Conservation (phyloP, 495 filamentous ascomycete genomes). For the Penicillium maclennaniae region DNA sequence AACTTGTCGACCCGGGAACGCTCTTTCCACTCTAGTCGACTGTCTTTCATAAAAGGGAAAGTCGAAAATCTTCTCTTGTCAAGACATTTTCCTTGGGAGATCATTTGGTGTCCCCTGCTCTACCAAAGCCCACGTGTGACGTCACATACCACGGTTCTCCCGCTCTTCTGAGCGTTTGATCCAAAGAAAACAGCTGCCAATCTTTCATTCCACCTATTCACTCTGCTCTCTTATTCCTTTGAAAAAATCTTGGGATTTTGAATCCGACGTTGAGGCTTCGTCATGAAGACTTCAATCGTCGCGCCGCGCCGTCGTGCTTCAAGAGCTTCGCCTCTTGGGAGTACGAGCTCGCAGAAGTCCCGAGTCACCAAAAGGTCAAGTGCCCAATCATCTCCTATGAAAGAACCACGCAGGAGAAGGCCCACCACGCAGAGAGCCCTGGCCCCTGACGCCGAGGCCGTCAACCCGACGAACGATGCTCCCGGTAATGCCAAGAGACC, state of each 20-base stretch:
- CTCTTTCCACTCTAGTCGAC: not conserved
- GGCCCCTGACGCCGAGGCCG: constrained; percentile 1
- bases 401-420: not conserved
- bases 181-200: not conserved
- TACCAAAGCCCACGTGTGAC: not conserved
- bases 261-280: not conserved
- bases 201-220: not conserved
- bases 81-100: not conserved
- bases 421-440: not conserved
- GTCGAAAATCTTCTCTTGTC: not conserved
- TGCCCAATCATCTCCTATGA: not conserved
- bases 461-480: constrained; percentile 20
- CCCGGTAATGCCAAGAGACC: constrained; percentile 12
- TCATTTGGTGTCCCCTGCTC: not conserved
- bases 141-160: not conserved
- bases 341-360: not conserved
- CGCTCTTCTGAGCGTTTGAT: not conserved
- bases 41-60: not conserved
- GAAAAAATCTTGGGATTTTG: too few relatives aligned
- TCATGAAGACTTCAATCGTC: not conserved
- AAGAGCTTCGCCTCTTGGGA: not conserved
- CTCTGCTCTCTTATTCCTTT: too few relatives aligned
- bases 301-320: not conserved
- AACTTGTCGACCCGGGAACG: constrained; percentile 6
- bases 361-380: not conserved